These are phyloP conservation scores for Apophysomyces trapeziformis DNA, from an alignment of 371 early-diverging fungal species.

Conservation along the genomic window DNA sequence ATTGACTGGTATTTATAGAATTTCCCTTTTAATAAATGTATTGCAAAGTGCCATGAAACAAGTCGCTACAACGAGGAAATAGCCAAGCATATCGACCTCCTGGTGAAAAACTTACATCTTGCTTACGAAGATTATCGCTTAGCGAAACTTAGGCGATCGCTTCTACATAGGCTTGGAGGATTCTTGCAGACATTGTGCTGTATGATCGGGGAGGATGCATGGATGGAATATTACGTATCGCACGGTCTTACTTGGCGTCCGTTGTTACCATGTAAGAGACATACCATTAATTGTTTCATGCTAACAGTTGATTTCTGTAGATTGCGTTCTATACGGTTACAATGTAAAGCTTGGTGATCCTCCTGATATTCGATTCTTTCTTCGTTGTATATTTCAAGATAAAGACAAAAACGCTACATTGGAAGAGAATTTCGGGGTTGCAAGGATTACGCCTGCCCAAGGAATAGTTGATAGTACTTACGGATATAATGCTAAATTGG, in stretches of 20 bases:
- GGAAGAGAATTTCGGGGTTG: constrained; percentile 21
- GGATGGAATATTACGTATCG: constrained; percentile 52
- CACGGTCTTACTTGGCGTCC: constrained; percentile 14
- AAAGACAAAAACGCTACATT: constrained; percentile 4
- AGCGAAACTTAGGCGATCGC: constrained; percentile 35
- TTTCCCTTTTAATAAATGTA: constrained; percentile 16
- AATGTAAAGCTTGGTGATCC: constrained; percentile 15
- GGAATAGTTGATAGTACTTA: constrained; percentile 6
- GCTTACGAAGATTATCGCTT: constrained; percentile 69
- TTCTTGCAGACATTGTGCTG: constrained; percentile 53
- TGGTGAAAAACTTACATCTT: constrained; percentile 60
- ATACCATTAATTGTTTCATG: background rate
- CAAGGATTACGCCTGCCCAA: constrained; percentile 9
- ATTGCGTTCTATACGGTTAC: background rate
- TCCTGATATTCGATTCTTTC: constrained; percentile 23
- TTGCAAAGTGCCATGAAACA: constrained; percentile 8
- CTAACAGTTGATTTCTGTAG: background rate
- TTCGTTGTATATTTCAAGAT: constrained; percentile 11
- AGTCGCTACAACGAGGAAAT: constrained; percentile 7
- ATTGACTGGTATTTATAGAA: background rate
- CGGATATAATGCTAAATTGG: constrained; percentile 18
- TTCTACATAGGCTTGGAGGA: constrained; percentile 35
- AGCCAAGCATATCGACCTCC: constrained; percentile 27
- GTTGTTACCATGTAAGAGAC: background rate
- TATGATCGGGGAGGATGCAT: constrained; percentile 43